Base-by-base conservation (phyloP, 768 basidiomycete genomes). In the Tricholoma flavovirens region DNA sequence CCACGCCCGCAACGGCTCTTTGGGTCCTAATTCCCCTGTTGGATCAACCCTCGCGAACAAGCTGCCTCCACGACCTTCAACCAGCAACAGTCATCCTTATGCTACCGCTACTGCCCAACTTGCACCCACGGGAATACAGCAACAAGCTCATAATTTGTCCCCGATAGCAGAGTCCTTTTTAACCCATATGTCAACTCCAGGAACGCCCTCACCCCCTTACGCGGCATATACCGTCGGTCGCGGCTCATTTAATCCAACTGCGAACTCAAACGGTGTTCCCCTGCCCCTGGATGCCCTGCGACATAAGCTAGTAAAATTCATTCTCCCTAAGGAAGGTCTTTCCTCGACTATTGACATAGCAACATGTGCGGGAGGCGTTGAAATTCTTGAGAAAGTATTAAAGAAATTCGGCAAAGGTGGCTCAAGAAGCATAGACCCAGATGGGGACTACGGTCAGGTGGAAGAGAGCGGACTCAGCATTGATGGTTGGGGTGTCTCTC, bases 401-500 rank as follows among this genome's bases (percentile, higher is more conserved):
- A 90, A 84, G 67, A 99, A 99, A 71, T 90, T 96, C 61, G 84
- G 84, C 45, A 96, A 93, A 68, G 67, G 79, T 0, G 73, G 73
- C 30, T 60, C 72, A 8, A 76, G 76, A 57, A 74, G 71, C 52
- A 58, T 72, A 1, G 81, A 82, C 7, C 46, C 61, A 2, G 76
- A 79, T 51, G 73, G 74, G 50, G 83, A 82, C 57, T 76, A 81
- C 36, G 78, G 81, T n/a, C 83, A 84, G 56, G 84, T 79, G 0
- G 85, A 85, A 32, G 87, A 90, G 29, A 87, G 86, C 0, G 86
- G 85, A 0, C 74, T 96, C 12, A 83, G 80, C 53, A 86, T 97
- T 1, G 92, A 94, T 61, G 93, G 93, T 1, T 97, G 93, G 92
- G 89, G 84, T 26, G 87, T 93, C 0, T 96, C 82, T 68, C 73